phyloP scores from a whole-genome alignment of 106 monocot genomes.

The Vanilla planifolia region DNA sequence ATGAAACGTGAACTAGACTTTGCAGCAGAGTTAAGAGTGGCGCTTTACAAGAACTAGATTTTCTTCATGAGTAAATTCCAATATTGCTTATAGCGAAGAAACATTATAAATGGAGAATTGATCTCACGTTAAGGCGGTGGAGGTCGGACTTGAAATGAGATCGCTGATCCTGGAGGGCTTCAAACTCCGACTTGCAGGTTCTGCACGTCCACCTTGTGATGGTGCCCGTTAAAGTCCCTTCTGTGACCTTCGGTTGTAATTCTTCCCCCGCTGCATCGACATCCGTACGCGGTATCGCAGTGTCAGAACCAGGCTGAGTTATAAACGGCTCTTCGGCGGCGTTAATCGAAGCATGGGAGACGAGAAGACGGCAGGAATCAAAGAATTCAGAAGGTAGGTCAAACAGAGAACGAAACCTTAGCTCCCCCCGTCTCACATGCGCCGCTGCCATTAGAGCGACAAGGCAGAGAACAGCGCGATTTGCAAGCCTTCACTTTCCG shows the following conservation, averaged over 20 bases:
- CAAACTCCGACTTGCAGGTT: slow-evolving; percentile 76
- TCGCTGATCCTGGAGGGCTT: slow-evolving; percentile 80
- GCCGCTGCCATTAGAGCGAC: slow-evolving; percentile 32
- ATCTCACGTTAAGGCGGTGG: slow-evolving; percentile 77
- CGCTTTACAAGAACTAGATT: too few species aligned
- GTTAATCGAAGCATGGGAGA: slow-evolving; percentile 16
- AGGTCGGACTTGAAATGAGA: slow-evolving; percentile 91
- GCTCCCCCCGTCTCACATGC: slow-evolving; percentile 16
- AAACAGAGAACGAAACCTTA: slow-evolving; percentile 56
- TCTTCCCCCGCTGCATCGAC: background rate
- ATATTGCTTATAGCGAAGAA: too few species aligned
- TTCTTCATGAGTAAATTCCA: too few species aligned
- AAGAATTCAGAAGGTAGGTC: slow-evolving; percentile 80
- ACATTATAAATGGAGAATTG: too few species aligned
- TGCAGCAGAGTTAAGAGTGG: too few species aligned
- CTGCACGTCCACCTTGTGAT: slow-evolving; percentile 65
- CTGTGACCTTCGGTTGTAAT: background rate
- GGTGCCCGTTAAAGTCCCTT: slow-evolving; percentile 16
- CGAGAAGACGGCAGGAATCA: slow-evolving; percentile 49
- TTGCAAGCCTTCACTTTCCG: too few species aligned
- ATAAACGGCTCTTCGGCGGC: background rate
- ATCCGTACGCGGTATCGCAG: background rate
- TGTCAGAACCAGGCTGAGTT: background rate
- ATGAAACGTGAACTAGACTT: too few species aligned
- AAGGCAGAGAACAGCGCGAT: background rate